These are phyloP conservation scores for Lentinula aciculospora DNA, from an alignment of 768 basidiomycete species.

Conservation along the genomic window DNA sequence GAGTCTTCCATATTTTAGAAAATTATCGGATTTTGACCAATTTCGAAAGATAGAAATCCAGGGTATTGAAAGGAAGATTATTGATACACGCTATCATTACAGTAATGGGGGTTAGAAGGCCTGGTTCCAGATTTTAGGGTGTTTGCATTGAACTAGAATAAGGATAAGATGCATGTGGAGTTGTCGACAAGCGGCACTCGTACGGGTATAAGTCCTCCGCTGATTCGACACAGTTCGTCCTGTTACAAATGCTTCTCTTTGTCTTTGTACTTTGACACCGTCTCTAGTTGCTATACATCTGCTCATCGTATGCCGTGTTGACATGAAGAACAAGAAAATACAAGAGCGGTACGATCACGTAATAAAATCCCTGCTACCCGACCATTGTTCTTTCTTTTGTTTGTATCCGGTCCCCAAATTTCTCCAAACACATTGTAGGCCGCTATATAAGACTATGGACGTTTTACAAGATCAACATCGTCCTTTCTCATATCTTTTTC, in stretches of 20 bases:
- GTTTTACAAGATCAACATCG: neutral
- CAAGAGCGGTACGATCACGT: neutral
- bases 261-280: neutral
- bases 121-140: too few relatives aligned
- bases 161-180: too few relatives aligned
- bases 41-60: neutral
- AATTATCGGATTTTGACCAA: neutral
- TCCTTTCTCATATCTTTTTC: slow-evolving; percentile 2
- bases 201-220: too few relatives aligned
- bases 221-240: too few relatives aligned
- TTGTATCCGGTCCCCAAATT: neutral
- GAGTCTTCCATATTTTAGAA: neutral
- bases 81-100: neutral
- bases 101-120: too few relatives aligned
- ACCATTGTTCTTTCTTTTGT: slow-evolving; percentile 8
- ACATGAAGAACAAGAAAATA: neutral
- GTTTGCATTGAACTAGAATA: too few relatives aligned
- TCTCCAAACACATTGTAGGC: neutral
- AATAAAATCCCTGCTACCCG: neutral
- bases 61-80: neutral
- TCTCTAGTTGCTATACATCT: neutral
- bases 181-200: too few relatives aligned
- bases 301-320: neutral
- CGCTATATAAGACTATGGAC: neutral
- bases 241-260: neutral